Evolutionary conservation across 257 asterid species (phyloP).

Genomic region (Pogostemon cablin): DNA sequence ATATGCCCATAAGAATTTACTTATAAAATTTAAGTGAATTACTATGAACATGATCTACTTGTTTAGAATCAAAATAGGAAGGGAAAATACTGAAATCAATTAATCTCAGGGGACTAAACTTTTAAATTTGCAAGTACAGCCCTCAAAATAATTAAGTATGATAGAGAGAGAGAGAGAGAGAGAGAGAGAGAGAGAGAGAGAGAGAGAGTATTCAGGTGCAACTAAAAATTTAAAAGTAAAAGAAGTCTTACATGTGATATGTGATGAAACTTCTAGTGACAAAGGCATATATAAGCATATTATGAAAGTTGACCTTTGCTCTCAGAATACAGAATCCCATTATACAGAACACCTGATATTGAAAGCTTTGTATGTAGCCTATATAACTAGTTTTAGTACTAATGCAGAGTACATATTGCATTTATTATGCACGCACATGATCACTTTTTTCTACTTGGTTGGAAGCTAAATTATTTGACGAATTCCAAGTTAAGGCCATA

Average conservation of each 20-base stretch:
- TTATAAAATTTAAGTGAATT: not conserved
- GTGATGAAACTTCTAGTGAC: slow-evolving; percentile 3
- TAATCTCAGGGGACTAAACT: not conserved
- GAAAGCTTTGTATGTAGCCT: slow-evolving; percentile 17
- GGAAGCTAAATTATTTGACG: slow-evolving; percentile 23
- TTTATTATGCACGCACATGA: not conserved
- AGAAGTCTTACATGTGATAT: slow-evolving; percentile 22
- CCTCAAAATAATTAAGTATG: slow-evolving; percentile 1
- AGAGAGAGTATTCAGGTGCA: not conserved
- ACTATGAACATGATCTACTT: slow-evolving; percentile 12
- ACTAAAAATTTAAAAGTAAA: not conserved
- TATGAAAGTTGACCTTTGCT: slow-evolving; percentile 9
- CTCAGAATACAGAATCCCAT: slow-evolving; percentile 18
- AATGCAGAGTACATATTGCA: slow-evolving; percentile 3
- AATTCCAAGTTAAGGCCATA: slow-evolving; percentile 12
- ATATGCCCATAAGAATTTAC: slow-evolving; percentile 1
- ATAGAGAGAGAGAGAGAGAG: not conserved
- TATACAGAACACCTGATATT: slow-evolving; percentile 14
- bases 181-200: not conserved
- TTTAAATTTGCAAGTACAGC: slow-evolving; percentile 15
- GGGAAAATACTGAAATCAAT: slow-evolving; percentile 11
- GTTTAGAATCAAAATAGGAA: not conserved
- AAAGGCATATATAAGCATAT: not conserved
- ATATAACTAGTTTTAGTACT: slow-evolving; percentile 20
- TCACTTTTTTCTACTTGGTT: slow-evolving; percentile 24